Evolutionary conservation across 495 filamentous ascomycete species (phyloP).

Genomic region (Ramalina intermedia): DNA sequence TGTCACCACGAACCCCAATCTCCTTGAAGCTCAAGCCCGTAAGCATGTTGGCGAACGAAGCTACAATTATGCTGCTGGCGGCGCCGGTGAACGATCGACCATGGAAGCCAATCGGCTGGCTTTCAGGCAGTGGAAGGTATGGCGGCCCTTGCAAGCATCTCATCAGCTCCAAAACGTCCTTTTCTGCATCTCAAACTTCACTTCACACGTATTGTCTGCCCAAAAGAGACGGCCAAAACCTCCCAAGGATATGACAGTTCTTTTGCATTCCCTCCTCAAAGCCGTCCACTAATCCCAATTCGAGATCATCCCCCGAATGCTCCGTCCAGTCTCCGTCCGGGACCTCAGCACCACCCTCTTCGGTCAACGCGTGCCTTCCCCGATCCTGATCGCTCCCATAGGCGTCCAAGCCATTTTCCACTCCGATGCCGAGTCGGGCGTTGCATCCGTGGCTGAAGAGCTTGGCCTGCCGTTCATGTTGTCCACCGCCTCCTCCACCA

Average conservation of each 20-base stretch:
- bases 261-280: background rate
- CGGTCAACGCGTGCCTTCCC: slow-evolving; percentile 34
- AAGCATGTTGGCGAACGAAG: slow-evolving; percentile 30
- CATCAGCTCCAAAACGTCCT: no score
- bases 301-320: slow-evolving; percentile 26
- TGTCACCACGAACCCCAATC: slow-evolving; percentile 46
- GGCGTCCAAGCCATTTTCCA: slow-evolving; percentile 47
- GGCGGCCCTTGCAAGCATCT: background rate
- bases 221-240: no score
- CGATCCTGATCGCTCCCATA: slow-evolving; percentile 43
- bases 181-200: background rate
- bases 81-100: slow-evolving; percentile 48
- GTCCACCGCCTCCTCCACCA: slow-evolving; percentile 29
- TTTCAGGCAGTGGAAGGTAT: slow-evolving; percentile 49
- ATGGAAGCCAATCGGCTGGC: slow-evolving; percentile 51
- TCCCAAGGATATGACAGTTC: no score
- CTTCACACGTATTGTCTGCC: no score
- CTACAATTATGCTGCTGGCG: slow-evolving; percentile 50
- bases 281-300: background rate
- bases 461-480: slow-evolving; percentile 39
- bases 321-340: slow-evolving; percentile 25
- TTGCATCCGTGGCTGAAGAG: slow-evolving; percentile 37
- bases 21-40: slow-evolving; percentile 41
- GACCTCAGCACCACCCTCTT: slow-evolving; percentile 43
- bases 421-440: slow-evolving; percentile 35